Evolutionary conservation across 345 rosid species (phyloP).

Genomic region (Brassica cretica): DNA sequence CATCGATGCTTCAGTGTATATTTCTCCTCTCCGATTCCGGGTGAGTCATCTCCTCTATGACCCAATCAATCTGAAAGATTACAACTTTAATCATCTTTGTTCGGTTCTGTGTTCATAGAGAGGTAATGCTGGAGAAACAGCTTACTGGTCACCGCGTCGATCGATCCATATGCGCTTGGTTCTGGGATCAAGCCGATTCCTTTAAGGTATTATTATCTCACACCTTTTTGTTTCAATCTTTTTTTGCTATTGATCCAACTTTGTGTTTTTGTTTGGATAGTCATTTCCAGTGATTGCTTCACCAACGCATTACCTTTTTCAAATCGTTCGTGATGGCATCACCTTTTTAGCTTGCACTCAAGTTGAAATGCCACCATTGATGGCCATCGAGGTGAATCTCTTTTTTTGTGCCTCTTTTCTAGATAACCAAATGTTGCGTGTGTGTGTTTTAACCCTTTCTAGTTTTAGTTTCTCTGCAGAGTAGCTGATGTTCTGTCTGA

Average conservation of each 20-base stretch:
- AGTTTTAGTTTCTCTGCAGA: slow-evolving; percentile 82
- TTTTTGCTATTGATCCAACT: slow-evolving; percentile 16
- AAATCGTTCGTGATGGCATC: slow-evolving; percentile 81
- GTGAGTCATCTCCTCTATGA: slow-evolving; percentile 38
- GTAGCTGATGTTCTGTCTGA: slow-evolving; percentile 82
- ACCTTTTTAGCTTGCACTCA: slow-evolving; percentile 94
- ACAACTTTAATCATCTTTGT: neutral
- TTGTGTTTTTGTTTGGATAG: slow-evolving; percentile 41
- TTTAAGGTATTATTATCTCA: slow-evolving; percentile 49
- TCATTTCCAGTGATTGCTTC: slow-evolving; percentile 85
- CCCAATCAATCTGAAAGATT: neutral
- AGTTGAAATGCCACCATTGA: slow-evolving; percentile 96
- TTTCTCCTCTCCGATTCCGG: slow-evolving; percentile 94
- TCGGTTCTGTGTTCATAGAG: slow-evolving; percentile 46
- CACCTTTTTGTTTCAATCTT: neutral
- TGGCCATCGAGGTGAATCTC: slow-evolving; percentile 83
- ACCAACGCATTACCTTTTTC: slow-evolving; percentile 92
- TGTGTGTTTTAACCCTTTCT: slow-evolving; percentile 18
- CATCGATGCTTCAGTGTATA: slow-evolving; percentile 88
- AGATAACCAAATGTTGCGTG: slow-evolving; percentile 7
- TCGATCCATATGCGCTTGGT: slow-evolving; percentile 92
- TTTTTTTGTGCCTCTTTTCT: neutral
- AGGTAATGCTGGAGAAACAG: slow-evolving; percentile 97
- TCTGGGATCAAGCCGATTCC: slow-evolving; percentile 85
- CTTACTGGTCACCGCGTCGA: slow-evolving; percentile 92